Conservation (phyloP, 179 eudicot genomes). For the Beta corolliflora region DNA sequence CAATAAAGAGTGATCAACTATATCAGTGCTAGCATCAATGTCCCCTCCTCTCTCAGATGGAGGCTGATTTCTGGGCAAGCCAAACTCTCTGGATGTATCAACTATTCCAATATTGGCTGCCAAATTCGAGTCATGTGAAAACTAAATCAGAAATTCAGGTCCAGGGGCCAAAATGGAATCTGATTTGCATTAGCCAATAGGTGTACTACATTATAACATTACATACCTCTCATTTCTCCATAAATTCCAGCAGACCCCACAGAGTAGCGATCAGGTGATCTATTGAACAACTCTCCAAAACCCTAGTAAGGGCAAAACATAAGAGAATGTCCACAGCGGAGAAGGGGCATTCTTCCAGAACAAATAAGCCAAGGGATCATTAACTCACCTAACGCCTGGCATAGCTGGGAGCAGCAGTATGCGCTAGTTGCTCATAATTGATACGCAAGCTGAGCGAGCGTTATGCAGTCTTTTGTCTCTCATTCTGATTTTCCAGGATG, state of each 20-base stretch:
- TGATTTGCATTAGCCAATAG: slow-evolving; percentile 26
- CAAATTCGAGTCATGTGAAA: slow-evolving; percentile 4
- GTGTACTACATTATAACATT: neutral
- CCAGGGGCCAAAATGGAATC: slow-evolving; percentile 24
- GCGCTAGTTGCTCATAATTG: slow-evolving; percentile 38
- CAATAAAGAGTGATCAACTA: slow-evolving; percentile 63
- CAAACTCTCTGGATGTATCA: slow-evolving; percentile 33
- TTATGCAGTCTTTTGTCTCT: slow-evolving; percentile 32
- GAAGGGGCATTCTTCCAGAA: too few species aligned
- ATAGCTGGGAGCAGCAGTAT: slow-evolving; percentile 38
- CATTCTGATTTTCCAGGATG: slow-evolving; percentile 24
- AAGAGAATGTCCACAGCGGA: neutral
- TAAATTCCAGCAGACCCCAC: slow-evolving; percentile 62
- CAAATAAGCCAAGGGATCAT: too few species aligned
- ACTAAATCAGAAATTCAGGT: neutral
- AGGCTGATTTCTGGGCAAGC: slow-evolving; percentile 49
- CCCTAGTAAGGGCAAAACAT: slow-evolving; percentile 34
- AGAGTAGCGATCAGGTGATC: slow-evolving; percentile 76
- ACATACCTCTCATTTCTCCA: slow-evolving; percentile 44
- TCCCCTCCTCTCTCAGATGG: slow-evolving; percentile 82
- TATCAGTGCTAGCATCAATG: slow-evolving; percentile 75
- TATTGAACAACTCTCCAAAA: slow-evolving; percentile 77
- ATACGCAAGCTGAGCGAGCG: slow-evolving; percentile 42
- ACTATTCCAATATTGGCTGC: slow-evolving; percentile 29
- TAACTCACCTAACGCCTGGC: slow-evolving; percentile 59